Conservation (phyloP, 2,329 filamentous ascomycete genomes). For the Fragosphaeria purpurea region DNA sequence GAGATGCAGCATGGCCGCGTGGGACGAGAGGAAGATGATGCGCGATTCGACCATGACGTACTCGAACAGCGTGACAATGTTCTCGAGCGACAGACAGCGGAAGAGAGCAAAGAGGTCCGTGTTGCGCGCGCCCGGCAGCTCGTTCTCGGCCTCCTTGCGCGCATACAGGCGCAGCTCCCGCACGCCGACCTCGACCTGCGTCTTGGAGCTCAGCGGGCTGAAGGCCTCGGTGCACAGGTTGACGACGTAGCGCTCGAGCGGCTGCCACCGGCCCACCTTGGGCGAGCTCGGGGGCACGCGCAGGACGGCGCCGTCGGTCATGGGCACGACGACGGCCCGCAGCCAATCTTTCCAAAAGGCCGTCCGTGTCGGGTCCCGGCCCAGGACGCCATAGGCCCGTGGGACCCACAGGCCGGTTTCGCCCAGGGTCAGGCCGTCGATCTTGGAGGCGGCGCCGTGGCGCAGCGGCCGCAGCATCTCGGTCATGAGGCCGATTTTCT, state of each 20-base stretch:
- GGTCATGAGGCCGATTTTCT: constrained; percentile 95
- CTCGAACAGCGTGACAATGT: constrained; percentile 87
- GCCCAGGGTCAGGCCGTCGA: constrained; percentile 88
- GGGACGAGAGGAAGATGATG: constrained; percentile 91
- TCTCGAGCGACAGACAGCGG: constrained; percentile 77
- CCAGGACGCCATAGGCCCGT: constrained; percentile 84
- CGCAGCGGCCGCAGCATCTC: constrained; percentile 86
- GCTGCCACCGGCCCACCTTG: constrained; percentile 88
- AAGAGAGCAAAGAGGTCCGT: constrained; percentile 92
- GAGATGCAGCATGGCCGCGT: constrained; percentile 91
- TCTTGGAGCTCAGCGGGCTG: constrained; percentile 85
- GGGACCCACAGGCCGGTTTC: constrained; percentile 96
- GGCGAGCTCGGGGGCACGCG: constrained; percentile 83
- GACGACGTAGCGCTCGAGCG: constrained; percentile 90
- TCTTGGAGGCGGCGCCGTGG: constrained; percentile 91
- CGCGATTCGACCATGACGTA: constrained; percentile 87
- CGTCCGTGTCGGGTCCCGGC: constrained; percentile 71
- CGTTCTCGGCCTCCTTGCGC: constrained; percentile 68
- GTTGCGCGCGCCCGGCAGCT: constrained; percentile 82
- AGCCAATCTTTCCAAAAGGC: constrained; percentile 99
- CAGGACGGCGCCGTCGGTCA: constrained; percentile 78
- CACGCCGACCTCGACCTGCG: constrained; percentile 85
- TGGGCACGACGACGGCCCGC: constrained; percentile 84
- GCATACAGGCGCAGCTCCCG: constrained; percentile 87
- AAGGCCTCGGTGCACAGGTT: constrained; percentile 94